Evolutionary conservation across 106 monocot species (phyloP), one percentile per base, ranked within the genome.

Genomic region (Chionographis japonica): DNA sequence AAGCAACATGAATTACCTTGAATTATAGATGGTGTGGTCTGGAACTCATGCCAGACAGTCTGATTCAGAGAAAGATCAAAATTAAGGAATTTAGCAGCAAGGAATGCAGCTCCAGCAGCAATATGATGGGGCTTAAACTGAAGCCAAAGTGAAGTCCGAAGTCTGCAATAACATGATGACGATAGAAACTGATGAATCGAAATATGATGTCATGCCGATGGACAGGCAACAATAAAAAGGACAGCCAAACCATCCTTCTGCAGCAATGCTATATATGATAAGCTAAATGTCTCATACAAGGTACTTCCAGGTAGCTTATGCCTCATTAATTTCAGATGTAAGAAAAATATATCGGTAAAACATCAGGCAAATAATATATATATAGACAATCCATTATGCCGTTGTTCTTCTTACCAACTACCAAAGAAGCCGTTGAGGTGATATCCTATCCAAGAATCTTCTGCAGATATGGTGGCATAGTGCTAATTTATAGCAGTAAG

Each of bases 111-210:
- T 70, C 88, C 88, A 50, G 85, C 88, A 73, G 88, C 88, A 42
- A 89, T 89, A 65, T 89, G 84, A 79, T 81, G 85, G 13, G 88
- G 88, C 74, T 89, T 89, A 76, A 81, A 89, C 61, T 89, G 88
- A 73, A 89, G 88, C 81, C 88, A 89, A 69, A 89, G 84, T 75
- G 85, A 89, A 66, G 75, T 89, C 9, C 81, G 60, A 14, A 85
- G 75, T 36, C 88, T 89, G 70, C 18, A 58, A 60, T 50, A 75
- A 43, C 40, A 61, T 52, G 35, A 6, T 13, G 27, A 40, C 49
- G 41, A 9, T 11, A 8, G 11, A 5, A 49, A 39, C 18, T 14
- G 19, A 74, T 41, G 3, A 3, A 36, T 5, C 18, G 16, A 50
- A 14, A 20, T 7, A 4, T 57, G 9, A 54, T 18, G 56, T 37